Conservation (phyloP, 495 filamentous ascomycete genomes). For the Lepraria neglecta region DNA sequence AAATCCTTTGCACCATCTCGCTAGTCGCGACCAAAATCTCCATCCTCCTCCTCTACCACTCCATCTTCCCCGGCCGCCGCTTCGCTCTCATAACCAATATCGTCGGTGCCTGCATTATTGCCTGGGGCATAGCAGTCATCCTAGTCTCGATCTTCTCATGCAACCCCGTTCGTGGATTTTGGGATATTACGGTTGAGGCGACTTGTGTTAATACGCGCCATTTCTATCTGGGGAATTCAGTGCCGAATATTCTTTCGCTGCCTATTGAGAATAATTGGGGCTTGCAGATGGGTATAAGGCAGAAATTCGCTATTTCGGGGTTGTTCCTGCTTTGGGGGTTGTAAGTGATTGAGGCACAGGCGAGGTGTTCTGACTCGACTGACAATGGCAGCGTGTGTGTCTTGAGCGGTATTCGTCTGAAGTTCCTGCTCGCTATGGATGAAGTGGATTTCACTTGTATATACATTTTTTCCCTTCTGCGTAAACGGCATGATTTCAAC, state of each 20-base stretch:
- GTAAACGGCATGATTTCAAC: background rate
- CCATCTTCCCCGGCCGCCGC: constrained; percentile 31
- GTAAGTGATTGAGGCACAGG: background rate
- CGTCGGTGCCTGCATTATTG: constrained; percentile 4
- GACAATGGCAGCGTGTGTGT: constrained; percentile 10
- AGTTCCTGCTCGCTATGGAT: background rate
- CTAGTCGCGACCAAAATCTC: constrained; percentile 39
- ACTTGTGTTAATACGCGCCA: constrained; percentile 15
- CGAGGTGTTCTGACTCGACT: constrained; percentile 8
- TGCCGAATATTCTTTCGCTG: constrained; percentile 32
- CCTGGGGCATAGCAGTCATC: constrained; percentile 15
- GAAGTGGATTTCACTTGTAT: constrained; percentile 8
- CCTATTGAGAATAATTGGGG: constrained; percentile 20
- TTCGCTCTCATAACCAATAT: constrained; percentile 30
- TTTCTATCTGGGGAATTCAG: constrained; percentile 28
- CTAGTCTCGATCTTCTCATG: constrained; percentile 13
- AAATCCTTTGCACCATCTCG: constrained; percentile 32
- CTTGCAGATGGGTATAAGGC: constrained; percentile 13
- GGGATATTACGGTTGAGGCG: constrained; percentile 20
- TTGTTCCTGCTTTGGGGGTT: background rate
- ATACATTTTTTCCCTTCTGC: background rate
- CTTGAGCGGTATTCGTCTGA: constrained; percentile 1
- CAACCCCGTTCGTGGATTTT: constrained; percentile 10
- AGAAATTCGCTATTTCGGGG: constrained; percentile 4
- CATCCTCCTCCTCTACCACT: constrained; percentile 39